Percentiles rank a stretch among this genome's conserved stretches.
Evolutionary conservation across 208 protist species (phyloP).

Genomic region (Acanthamoeba healyi): DNA sequence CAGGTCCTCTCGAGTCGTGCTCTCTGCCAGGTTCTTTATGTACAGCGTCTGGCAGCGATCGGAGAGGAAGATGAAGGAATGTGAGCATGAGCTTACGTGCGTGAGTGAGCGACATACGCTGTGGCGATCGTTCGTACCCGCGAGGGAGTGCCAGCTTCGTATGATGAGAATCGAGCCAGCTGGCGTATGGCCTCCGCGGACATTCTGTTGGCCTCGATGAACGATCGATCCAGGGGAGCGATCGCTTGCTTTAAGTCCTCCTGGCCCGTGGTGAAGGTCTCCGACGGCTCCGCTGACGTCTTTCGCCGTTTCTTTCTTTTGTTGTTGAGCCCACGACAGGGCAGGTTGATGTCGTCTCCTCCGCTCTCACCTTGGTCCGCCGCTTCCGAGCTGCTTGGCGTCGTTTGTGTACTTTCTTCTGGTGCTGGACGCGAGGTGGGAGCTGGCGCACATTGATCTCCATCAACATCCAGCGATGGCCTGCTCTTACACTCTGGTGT

Average conservation of each 20-base stretch:
- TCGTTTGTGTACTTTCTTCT: no score
- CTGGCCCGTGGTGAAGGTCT: not conserved
- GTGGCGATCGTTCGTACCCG: not conserved
- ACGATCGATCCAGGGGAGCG: not conserved
- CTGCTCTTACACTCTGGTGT: no score
- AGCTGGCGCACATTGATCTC: no score
- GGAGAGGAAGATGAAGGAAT: not conserved
- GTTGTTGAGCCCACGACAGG: not conserved
- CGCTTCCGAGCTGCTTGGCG: not conserved
- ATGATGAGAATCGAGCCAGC: not conserved
- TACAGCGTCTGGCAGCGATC: not conserved
- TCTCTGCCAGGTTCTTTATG: conserved; percentile 35
- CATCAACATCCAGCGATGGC: no score
- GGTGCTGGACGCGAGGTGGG: no score
- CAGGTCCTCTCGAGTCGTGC: not conserved
- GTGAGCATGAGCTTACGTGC: no score
- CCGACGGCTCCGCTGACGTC: not conserved
- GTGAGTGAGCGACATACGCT: no score
- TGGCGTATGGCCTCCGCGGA: not conserved
- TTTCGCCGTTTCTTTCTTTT: not conserved
- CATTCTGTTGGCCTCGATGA: not conserved
- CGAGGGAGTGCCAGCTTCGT: not conserved
- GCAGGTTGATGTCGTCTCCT: no score
- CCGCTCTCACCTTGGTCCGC: no score
- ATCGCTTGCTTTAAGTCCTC: not conserved